phyloP scores from a whole-genome alignment of 495 filamentous ascomycete genomes.

The Penicillium robsamsonii region DNA sequence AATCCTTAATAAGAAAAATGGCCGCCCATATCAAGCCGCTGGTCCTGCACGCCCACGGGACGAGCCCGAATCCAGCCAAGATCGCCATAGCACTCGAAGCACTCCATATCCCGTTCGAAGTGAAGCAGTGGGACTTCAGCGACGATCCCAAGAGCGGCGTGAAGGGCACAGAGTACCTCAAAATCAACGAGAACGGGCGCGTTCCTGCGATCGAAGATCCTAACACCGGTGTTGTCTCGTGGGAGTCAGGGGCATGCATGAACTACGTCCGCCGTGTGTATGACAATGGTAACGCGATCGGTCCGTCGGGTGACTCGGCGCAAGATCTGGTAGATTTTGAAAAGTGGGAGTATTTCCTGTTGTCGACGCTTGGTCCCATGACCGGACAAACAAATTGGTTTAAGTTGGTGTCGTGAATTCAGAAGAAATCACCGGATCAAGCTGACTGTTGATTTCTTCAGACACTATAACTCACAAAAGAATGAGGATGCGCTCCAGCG shows the following conservation, averaged over 20 bases:
- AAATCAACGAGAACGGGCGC: constrained; percentile 85
- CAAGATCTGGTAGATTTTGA: constrained; percentile 47
- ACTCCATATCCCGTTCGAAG: constrained; percentile 62
- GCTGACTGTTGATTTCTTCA: not conserved
- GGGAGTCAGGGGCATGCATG: constrained; percentile 42
- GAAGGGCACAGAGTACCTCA: constrained; percentile 70
- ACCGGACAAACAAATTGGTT: constrained; percentile 46
- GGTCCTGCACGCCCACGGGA: constrained; percentile 38
- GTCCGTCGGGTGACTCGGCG: constrained; percentile 28
- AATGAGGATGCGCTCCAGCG: constrained; percentile 42
- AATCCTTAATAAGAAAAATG: constrained; percentile 9
- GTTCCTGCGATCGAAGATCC: constrained; percentile 67
- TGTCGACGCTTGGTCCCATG: constrained; percentile 44
- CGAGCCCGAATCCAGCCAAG: constrained; percentile 55
- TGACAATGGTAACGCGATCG: constrained; percentile 26
- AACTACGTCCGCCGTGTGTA: constrained; percentile 39
- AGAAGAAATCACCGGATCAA: not conserved
- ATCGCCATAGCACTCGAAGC: constrained; percentile 78
- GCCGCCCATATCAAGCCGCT: constrained; percentile 27
- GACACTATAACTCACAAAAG: constrained; percentile 29
- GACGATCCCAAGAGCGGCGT: constrained; percentile 46
- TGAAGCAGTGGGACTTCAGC: constrained; percentile 59
- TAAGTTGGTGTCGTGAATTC: constrained; percentile 14
- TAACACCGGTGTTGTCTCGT: constrained; percentile 42
- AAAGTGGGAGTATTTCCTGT: constrained; percentile 47